Evolutionary conservation across 2,329 filamentous ascomycete genomes (phyloP).

Genomic region (Aureobasidium sp.): DNA sequence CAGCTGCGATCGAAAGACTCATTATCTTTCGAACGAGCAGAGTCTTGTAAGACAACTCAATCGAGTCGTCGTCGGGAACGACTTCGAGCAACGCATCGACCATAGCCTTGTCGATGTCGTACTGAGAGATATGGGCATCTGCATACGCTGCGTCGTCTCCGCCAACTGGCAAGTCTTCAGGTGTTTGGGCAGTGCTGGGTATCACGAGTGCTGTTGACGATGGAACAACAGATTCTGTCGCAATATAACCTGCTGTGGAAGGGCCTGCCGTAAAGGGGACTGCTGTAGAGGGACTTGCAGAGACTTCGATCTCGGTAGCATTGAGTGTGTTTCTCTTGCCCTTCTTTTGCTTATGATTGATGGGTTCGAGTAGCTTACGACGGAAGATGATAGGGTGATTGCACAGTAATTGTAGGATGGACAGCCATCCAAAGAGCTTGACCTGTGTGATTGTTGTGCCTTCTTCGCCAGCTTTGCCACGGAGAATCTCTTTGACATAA

Average conservation of each 20-base stretch:
- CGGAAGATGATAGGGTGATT: slow-evolving; percentile 52
- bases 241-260: neutral
- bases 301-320: slow-evolving; percentile 8
- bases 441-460: slow-evolving; percentile 29
- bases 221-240: neutral
- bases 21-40: slow-evolving; percentile 63
- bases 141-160: slow-evolving; percentile 20
- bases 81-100: slow-evolving; percentile 8
- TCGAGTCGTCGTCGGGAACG: slow-evolving; percentile 16
- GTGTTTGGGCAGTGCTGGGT: neutral
- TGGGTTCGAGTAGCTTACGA: slow-evolving; percentile 39
- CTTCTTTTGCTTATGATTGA: slow-evolving; percentile 9
- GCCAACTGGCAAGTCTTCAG: neutral
- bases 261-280: neutral
- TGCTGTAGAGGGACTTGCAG: neutral
- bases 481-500: slow-evolving; percentile 40
- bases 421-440: slow-evolving; percentile 50
- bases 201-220: neutral
- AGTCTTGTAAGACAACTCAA: slow-evolving; percentile 59
- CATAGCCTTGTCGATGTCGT: slow-evolving; percentile 32
- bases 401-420: slow-evolving; percentile 47
- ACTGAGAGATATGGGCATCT: slow-evolving; percentile 33
- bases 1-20: slow-evolving; percentile 50
- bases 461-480: slow-evolving; percentile 25
- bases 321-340: slow-evolving; percentile 11